Evolutionary conservation across 2,329 filamentous ascomycete genomes (phyloP).

Genomic region (Bertia moriformis): DNA sequence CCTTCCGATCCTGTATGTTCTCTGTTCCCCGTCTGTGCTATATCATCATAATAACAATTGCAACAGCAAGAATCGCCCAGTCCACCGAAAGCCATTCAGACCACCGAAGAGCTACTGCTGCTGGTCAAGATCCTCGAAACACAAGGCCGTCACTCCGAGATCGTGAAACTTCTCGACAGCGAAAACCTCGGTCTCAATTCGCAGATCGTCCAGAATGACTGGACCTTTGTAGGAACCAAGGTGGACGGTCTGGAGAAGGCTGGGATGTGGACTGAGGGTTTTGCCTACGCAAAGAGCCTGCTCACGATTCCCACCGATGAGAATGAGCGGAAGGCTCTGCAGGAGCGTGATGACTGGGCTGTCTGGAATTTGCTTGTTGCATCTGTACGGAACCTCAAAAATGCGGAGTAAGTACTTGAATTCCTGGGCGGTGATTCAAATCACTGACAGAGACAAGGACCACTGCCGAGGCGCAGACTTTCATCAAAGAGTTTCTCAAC

Average conservation of each 20-base stretch:
- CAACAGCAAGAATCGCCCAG: conserved; percentile 21
- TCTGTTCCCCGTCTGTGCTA: not conserved
- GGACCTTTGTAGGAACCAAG: conserved; percentile 20
- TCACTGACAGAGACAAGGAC: not conserved
- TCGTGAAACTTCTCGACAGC: conserved; percentile 23
- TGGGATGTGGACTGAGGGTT: not conserved
- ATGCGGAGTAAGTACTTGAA: not conserved
- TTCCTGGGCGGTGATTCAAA: too few species aligned
- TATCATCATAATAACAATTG: conserved; percentile 5
- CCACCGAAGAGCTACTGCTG: conserved; percentile 25
- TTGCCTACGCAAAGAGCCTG: not conserved
- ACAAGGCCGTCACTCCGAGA: conserved; percentile 20
- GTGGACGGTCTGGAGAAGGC: not conserved
- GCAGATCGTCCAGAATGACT: conserved; percentile 23
- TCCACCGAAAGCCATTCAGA: conserved; percentile 25
- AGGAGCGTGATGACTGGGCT: not conserved
- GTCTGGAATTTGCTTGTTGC: not conserved
- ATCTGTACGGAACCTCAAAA: not conserved
- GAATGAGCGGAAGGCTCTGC: conserved; percentile 3
- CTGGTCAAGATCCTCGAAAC: conserved; percentile 24
- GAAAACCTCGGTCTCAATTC: conserved; percentile 23
- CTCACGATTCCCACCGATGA: conserved; percentile 14
- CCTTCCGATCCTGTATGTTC: conserved; percentile 21
- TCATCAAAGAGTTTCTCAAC: not conserved
- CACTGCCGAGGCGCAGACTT: not conserved